Evolutionary conservation across 2,329 filamentous ascomycete species (phyloP), one percentile per base, ranked within the genome.

Genomic region (Diaporthe vexans): DNA sequence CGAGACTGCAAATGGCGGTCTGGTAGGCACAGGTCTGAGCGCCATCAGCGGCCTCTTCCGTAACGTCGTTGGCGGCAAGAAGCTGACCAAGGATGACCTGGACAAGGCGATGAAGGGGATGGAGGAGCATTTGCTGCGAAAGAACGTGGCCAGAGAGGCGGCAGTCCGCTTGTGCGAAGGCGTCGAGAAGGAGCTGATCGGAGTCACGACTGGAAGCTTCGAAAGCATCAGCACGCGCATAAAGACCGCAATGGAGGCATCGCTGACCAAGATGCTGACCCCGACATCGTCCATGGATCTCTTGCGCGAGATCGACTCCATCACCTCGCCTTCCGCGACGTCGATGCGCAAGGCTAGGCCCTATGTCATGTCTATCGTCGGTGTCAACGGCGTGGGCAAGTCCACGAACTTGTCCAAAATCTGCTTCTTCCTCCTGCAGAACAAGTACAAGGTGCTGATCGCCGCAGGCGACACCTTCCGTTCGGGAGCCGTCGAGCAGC

Each of bases 361-460:
- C 57, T 99, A 98, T 82, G 96, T 98, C 80, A 97, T 99, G 82
- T 98, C 95, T 73, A 98, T 99, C 76, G 97, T 99, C 57, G 97
- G 97, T 76, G 97, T 99, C 81, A 99, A 99, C 83, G 97, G 97
- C 71, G 97, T 99, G 51, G 97, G 97, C 81, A 99, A 99, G 86
- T 98, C 95, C 21, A 99, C 97, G 70, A 98, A 98, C 82, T 88
- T 99, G 51, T 96, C 94, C 83, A 99, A 99, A 84, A 98, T 99
- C 78, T 97, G 95, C 83, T 99, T 97, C 85, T 99, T 99, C 86
- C 88, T 99, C 51, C 88, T 99, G 43, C 96, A 99, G 84, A 99
- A 99, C 87, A 95, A 97, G 82, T 97, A 98, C 81, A 84, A 86
- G 24, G 85, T 86, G 29, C 81, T 88, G 73, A 79, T 74, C 8